Conservation (phyloP, 2,329 filamentous ascomycete genomes). For the Aspergillus arachidicola region DNA sequence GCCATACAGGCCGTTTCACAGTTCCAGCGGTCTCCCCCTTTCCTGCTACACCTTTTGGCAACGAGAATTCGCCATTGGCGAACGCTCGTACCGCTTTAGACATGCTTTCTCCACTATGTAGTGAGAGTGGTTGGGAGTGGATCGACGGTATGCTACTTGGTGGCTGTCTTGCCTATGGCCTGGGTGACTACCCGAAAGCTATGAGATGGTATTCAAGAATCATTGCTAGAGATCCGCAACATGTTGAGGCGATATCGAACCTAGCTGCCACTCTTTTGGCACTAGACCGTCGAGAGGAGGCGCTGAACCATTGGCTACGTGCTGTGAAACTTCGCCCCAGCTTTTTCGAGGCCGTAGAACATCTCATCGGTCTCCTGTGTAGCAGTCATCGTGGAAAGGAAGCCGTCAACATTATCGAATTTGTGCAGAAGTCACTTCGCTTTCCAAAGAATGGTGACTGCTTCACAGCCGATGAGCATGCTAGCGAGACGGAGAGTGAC, state of each 20-base stretch:
- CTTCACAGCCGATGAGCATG: slow-evolving; percentile 54
- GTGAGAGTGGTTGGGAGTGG: slow-evolving; percentile 84
- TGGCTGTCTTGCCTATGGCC: slow-evolving; percentile 87
- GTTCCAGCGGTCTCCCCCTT: slow-evolving; percentile 36
- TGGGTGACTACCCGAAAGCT: slow-evolving; percentile 77
- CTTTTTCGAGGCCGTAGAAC: slow-evolving; percentile 93
- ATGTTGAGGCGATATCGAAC: slow-evolving; percentile 93
- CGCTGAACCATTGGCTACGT: slow-evolving; percentile 80
- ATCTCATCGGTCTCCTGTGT: slow-evolving; percentile 86
- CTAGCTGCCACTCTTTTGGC: slow-evolving; percentile 86
- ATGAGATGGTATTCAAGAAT: slow-evolving; percentile 58
- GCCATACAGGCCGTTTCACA: slow-evolving; percentile 35
- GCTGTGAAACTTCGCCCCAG: slow-evolving; percentile 82
- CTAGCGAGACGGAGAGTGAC: slow-evolving; percentile 63
- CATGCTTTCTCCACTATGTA: slow-evolving; percentile 72
- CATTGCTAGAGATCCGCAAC: slow-evolving; percentile 64
- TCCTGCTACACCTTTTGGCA: slow-evolving; percentile 32
- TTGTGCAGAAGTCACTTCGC: slow-evolving; percentile 74
- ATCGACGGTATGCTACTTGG: slow-evolving; percentile 88
- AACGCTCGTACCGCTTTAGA: slow-evolving; percentile 70
- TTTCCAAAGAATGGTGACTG: slow-evolving; percentile 52
- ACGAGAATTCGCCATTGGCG: slow-evolving; percentile 49
- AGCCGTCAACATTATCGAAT: slow-evolving; percentile 83
- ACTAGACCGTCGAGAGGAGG: slow-evolving; percentile 78
- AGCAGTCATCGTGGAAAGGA: slow-evolving; percentile 77